Percentiles rank a stretch among this genome's conserved stretches.
phyloP scores from a whole-genome alignment of 106 monocot species.

The Dioscorea dumetorum region DNA sequence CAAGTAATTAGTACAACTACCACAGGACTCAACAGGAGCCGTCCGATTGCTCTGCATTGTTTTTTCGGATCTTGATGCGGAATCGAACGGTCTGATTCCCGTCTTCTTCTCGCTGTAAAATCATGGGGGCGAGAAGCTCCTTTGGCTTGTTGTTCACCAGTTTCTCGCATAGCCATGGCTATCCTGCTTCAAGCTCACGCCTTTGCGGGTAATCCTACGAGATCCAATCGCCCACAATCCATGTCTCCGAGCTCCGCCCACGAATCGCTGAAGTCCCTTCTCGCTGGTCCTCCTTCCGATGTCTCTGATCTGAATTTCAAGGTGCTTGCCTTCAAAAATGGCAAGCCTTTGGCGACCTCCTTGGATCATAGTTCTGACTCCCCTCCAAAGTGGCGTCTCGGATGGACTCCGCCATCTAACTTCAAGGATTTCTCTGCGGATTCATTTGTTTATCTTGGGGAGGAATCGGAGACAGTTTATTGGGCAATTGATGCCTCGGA shows the following conservation, averaged over 20 bases:
- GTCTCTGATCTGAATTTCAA: slow-evolving; percentile 8
- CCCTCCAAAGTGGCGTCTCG: slow-evolving; percentile 46
- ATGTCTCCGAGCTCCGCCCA: slow-evolving; percentile 17
- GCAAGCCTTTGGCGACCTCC: slow-evolving; percentile 51
- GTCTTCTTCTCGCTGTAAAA: too few relatives aligned
- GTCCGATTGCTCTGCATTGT: too few relatives aligned
- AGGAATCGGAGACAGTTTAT: slow-evolving; percentile 16
- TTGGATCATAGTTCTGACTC: slow-evolving; percentile 7
- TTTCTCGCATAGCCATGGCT: slow-evolving; percentile 14
- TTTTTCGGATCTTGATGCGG: too few relatives aligned
- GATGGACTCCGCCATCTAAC: slow-evolving; percentile 33
- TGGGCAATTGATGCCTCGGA: slow-evolving; percentile 68
- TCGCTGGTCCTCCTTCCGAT: background rate
- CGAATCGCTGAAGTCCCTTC: slow-evolving; percentile 44
- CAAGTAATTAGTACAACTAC: too few relatives aligned
- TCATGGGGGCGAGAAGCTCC: too few relatives aligned
- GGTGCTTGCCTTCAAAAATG: slow-evolving; percentile 62
- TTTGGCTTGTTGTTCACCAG: too few relatives aligned
- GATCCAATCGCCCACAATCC: slow-evolving; percentile 8
- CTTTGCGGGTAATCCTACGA: slow-evolving; percentile 57
- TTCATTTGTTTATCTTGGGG: slow-evolving; percentile 70
- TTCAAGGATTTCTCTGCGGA: slow-evolving; percentile 32
- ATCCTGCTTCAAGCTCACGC: slow-evolving; percentile 45
- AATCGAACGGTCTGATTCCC: too few relatives aligned
- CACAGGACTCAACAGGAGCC: too few relatives aligned